Conservation (phyloP, 176 grass and related monocot species). For the barley (Hordeum vulgare) region DNA sequence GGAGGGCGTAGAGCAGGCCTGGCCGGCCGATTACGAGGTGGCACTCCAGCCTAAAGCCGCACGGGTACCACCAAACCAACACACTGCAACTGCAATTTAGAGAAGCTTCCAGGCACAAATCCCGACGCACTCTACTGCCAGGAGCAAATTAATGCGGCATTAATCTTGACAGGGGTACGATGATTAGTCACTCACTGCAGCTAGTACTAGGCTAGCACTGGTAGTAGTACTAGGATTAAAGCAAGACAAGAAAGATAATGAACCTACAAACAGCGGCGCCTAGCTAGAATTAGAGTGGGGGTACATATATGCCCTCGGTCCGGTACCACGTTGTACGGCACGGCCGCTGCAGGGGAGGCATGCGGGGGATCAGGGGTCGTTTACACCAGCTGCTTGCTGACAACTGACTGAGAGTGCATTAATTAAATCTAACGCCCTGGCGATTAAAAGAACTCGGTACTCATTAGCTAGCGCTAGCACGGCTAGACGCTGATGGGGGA, state of each 20-base stretch:
- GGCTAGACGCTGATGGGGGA: slow-evolving; percentile 50
- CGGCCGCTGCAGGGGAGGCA: slow-evolving; percentile 22
- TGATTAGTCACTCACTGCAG: slow-evolving; percentile 29
- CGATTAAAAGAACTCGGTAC: not conserved
- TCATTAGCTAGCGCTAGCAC: not conserved
- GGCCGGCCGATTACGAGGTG: not conserved
- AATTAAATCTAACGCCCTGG: slow-evolving; percentile 14
- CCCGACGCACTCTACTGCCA: not conserved
- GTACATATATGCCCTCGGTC: not conserved
- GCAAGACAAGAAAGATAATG: slow-evolving; percentile 5
- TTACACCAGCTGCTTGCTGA: not conserved
- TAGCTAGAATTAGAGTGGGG: not conserved
- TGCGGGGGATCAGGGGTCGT: not conserved
- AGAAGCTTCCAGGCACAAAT: not conserved
- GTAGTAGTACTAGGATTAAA: not conserved
- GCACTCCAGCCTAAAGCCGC: not conserved
- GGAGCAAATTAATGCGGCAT: not conserved
- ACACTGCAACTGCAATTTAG: not conserved
- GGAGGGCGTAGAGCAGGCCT: not conserved
- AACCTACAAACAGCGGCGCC: not conserved
- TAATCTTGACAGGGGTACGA: not conserved
- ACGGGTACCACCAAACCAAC: not conserved
- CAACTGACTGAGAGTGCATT: not conserved
- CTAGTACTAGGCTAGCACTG: not conserved
- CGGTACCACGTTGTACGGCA: slow-evolving; percentile 1